These are phyloP conservation scores for Mucor piriformis DNA, from an alignment of 371 early-diverging fungal genomes.

Conservation along the genomic window DNA sequence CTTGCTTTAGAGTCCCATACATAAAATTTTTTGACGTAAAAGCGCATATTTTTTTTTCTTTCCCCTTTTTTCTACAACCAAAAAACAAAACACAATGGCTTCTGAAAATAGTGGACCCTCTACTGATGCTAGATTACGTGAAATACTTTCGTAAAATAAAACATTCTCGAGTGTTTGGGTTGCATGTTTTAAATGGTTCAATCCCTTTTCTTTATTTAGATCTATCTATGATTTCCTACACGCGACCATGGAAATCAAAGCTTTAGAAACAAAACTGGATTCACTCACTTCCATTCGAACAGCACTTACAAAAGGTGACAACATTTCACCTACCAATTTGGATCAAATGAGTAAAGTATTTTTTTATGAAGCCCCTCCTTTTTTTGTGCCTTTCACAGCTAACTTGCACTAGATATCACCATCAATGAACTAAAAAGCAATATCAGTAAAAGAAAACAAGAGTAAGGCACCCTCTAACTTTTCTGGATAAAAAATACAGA, in stretches of 20 bases:
- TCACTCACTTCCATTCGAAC: not conserved
- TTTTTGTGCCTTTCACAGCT: not conserved
- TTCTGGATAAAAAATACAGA: too few species aligned
- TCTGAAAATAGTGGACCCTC: too few species aligned
- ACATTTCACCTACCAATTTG: not conserved
- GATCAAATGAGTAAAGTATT: slow-evolving; percentile 4
- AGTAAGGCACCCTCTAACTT: slow-evolving; percentile 4
- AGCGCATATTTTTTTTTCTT: not conserved
- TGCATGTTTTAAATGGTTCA: not conserved
- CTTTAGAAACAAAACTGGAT: slow-evolving; percentile 1
- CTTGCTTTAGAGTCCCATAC: too few species aligned
- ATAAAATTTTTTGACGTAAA: too few species aligned
- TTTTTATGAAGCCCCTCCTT: not conserved
- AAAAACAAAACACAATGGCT: too few species aligned
- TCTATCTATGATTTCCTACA: slow-evolving; percentile 13
- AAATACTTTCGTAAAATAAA: too few species aligned
- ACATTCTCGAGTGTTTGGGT: not conserved
- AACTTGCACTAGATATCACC: not conserved
- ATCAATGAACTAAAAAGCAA: not conserved
- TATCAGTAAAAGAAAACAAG: not conserved
- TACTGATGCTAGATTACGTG: too few species aligned
- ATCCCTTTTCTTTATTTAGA: not conserved
- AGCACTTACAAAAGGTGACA: not conserved
- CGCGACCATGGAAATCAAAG: slow-evolving; percentile 6
- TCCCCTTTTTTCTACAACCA: too few species aligned